Evolutionary conservation across 2,329 filamentous ascomycete species (phyloP), one percentile per base, ranked within the genome.

Genomic region (Aspergillus transmontanensis): DNA sequence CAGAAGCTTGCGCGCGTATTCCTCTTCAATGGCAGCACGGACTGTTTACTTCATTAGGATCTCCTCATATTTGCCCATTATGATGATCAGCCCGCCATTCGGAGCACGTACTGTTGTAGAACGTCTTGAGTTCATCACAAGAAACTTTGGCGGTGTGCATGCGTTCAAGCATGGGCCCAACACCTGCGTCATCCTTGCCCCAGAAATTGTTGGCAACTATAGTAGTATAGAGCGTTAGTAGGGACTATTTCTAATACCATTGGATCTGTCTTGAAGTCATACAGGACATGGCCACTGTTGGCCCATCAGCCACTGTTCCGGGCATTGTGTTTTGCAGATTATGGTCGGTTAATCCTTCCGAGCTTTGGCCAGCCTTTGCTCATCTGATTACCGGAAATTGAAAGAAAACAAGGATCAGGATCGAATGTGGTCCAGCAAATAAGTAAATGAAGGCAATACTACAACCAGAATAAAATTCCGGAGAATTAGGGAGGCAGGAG

Each of bases 111-210:
- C 92, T 86, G 66, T 85, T 88, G 78, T 99, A 99, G 81, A 99
- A 99, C 11, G 90, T 84, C 75, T 92, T 94, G 57, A 99, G 80
- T 80, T 99, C 95, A 79, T 99, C 96, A 76, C 90, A 94, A 30
- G 95, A 97, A 73, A 91, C 88, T 83, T 99, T 99, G 56, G 95
- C 93, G 79, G 89, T 90, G 75, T 93, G 90, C 93, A 99, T 96
- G 74, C 95, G 94, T 78, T 94, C 92, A 34, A 99, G 86, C 74
- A 99, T 87, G 63, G 95, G 96, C 53, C 86, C 85, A 74, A 99
- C 94, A 76, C 95, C 96, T 58, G 94, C 95, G 84, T 99, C 95
- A 78, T 98, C 94, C 84, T 96, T 98, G 68, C 95, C 95, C 95
- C 95, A 99, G 80, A 99, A 99, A 78, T 99, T 99, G 83, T 99